Evolutionary conservation across 805 yeast genomes (phyloP).

Genomic region (Debaryomyces prosopidis): DNA sequence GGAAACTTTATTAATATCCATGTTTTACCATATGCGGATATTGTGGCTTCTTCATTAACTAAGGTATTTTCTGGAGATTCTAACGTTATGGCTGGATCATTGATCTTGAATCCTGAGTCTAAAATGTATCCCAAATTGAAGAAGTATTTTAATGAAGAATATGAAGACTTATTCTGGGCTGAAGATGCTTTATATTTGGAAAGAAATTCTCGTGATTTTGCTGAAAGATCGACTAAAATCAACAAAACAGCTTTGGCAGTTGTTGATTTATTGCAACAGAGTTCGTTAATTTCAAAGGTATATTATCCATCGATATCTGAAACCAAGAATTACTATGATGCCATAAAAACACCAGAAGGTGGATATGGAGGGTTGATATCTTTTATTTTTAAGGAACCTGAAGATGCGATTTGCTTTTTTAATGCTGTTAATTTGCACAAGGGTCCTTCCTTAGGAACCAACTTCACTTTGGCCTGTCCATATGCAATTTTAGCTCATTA

Average conservation of each 20-base stretch:
- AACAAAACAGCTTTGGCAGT: constrained; percentile 58
- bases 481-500: constrained; percentile 86
- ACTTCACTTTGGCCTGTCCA: constrained; percentile 87
- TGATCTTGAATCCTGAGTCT: constrained; percentile 73
- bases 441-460: constrained; percentile 91
- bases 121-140: constrained; percentile 51
- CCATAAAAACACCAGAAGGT: constrained; percentile 62
- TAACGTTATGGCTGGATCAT: constrained; percentile 92
- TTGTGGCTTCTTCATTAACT: constrained; percentile 83
- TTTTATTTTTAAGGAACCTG: constrained; percentile 62
- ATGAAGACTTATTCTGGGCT: constrained; percentile 80
- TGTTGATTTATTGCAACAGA: constrained; percentile 50
- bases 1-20: constrained; percentile 88
- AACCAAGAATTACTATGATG: constrained; percentile 68
- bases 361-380: constrained; percentile 91
- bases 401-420: constrained; percentile 72
- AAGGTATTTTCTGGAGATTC: constrained; percentile 94
- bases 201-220: constrained; percentile 89
- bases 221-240: constrained; percentile 55
- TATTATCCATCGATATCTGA: constrained; percentile 67
- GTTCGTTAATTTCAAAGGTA: constrained; percentile 59
- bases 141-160: constrained; percentile 49
- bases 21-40: constrained; percentile 79
- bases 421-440: constrained; percentile 69
- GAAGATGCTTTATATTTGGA: constrained; percentile 93